Evolutionary conservation across 768 basidiomycete species (phyloP), one percentile per base, ranked within the genome.

Genomic region (Chalciporus sphaerocephalus): DNA sequence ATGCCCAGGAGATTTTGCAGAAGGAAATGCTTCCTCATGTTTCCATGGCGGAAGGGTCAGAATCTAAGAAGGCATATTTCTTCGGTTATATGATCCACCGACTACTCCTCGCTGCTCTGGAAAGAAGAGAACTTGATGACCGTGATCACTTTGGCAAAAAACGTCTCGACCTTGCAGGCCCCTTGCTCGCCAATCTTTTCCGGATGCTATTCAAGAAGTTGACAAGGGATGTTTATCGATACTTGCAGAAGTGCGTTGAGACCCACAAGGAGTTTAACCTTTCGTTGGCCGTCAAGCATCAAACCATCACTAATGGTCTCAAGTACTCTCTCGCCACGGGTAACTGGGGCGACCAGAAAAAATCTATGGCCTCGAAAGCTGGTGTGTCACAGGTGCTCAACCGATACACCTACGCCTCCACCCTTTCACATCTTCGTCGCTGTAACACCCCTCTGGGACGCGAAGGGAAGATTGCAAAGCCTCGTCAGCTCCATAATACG

Each of bases 131-230:
- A 58, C 74, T 99, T 20, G 96, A 99, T 63, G 96, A 99, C 69
- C 91, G 96, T 71, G 96, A 99, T 70, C 96, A 99, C 68, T 98
- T 98, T 55, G 96, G 96, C 42, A 97, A 97, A 70, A 99, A 99
- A 69, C 83, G 96, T 25, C 73, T 98, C 49, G 96, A 99, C 68
- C 69, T 99, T 37, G 96, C 95, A 40, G 96, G 96, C 5, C 96
- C 96, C 44, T 68, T 99, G 22, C 76, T 99, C 38, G 92, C 96
- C n/a, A 92, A 92, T 51, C 74, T 99, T 39, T 99, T 99, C 80
- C 81, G 96, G 38, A 95, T 96, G 86, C 73, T 99, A 46, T 99
- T 97, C 76, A 79, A 92, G 54, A 96, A 96, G 69, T 67, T 99
- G 50, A 97, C 95, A 12, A 92, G 88, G 64, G 95, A 98, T 67